Conservation (phyloP, 2,329 filamentous ascomycete genomes). For the Calonectria pteridis region DNA sequence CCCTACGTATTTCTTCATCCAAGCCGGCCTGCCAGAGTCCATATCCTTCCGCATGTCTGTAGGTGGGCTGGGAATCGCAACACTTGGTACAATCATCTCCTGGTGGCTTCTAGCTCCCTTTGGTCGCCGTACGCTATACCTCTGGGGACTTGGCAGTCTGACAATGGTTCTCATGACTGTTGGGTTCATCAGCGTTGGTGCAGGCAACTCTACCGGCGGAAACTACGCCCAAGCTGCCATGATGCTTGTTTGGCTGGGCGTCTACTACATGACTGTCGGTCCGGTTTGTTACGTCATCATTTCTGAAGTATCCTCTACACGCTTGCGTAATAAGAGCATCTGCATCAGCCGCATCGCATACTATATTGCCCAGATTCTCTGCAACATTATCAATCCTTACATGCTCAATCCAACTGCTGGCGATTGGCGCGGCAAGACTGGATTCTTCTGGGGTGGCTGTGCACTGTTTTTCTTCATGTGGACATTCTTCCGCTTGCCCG, state of each 20-base stretch:
- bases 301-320: conserved; percentile 50
- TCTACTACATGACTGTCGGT: conserved; percentile 51
- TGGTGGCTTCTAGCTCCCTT: conserved; percentile 29
- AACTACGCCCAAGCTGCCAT: conserved; percentile 37
- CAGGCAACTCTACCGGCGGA: conserved; percentile 38
- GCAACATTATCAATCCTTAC: conserved; percentile 38
- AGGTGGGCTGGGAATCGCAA: conserved; percentile 31
- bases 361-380: conserved; percentile 41
- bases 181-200: conserved; percentile 47
- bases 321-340: conserved; percentile 50
- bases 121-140: conserved; percentile 56
- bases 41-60: conserved; percentile 54
- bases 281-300: conserved; percentile 51
- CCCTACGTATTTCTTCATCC: conserved; percentile 57
- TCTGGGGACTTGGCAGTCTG: conserved; percentile 55
- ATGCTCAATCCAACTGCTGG: conserved; percentile 49
- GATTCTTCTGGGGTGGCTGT: conserved; percentile 48
- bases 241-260: conserved; percentile 44
- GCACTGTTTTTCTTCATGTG: conserved; percentile 51
- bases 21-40: conserved; percentile 52
- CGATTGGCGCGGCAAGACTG: conserved; percentile 55
- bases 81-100: conserved; percentile 16
- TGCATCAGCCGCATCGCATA: conserved; percentile 42
- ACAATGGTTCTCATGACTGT: conserved; percentile 51
- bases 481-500: conserved; percentile 31